Base-by-base conservation (phyloP, 495 filamentous ascomycete species). In the Tuber aestivum region DNA sequence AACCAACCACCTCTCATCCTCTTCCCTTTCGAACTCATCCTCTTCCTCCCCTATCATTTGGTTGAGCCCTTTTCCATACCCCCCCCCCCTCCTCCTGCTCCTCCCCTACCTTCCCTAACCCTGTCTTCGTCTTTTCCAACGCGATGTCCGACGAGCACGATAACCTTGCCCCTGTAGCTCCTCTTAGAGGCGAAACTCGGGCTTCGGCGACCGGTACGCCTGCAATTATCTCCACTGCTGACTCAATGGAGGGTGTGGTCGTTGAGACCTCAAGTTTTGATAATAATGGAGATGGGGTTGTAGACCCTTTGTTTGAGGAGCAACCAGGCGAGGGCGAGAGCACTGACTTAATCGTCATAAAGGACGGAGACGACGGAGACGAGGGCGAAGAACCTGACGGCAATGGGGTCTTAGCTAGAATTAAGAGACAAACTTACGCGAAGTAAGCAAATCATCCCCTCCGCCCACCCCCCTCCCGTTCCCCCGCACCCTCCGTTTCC, bases 271-370 rank as follows among this genome's bases (percentile, higher is more conserved):
- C 56, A 3, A 35, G 56, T 65, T 65, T 32, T 65, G 56, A 65
- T 65, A 65, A 61, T 32, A 61, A 65, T 35, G 56, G 56, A 4
- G 56, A 65, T 65, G 56, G 56, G 56, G 56, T 65, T 65, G 56
- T 65, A 27, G 56, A 65, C 56, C 56, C 56, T 65, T 65, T 65
- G 56, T 65, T 65, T 3, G 56, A 65, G 56, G 56, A 65, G 27
- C 56, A 65, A 65, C 27, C 56, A 18, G 56, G 56, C 14, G 56
- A 35, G 56, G 56, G 56, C 56, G 56, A 65, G 32, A 65, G 56
- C 27, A 65, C 56, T 65, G 27, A 65, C 56, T 65, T 65, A 20
- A 65, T 65, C 56, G 27, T 65, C 16, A 65, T 65, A 18, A 65
- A 65, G 56, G 56, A 65, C 56, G 56, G 56, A 65, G 56, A 65